These are phyloP conservation scores for Elsinoe perseae DNA, from an alignment of 2,329 filamentous ascomycete species.

Conservation along the genomic window DNA sequence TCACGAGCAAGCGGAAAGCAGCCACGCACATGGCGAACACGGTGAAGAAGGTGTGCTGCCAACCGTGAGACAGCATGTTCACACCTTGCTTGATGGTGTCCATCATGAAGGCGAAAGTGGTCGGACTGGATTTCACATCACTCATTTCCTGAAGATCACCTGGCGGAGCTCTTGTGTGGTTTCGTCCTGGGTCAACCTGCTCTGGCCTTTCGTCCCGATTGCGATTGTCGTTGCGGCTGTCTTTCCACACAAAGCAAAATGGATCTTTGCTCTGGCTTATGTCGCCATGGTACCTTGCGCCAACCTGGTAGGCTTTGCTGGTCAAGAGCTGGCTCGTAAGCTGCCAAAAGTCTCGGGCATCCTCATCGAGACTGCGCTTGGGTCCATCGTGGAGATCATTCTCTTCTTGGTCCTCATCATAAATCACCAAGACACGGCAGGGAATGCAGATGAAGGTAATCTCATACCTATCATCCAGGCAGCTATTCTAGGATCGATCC, in stretches of 20 bases:
- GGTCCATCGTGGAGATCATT: constrained; percentile 71
- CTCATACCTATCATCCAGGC: constrained; percentile 59
- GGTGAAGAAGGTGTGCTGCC: constrained; percentile 2
- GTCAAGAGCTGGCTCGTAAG: constrained; percentile 64
- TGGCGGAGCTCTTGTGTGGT: constrained; percentile 39
- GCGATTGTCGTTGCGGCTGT: constrained; percentile 42
- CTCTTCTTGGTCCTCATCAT: constrained; percentile 62
- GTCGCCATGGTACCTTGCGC: constrained; percentile 45
- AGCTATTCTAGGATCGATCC: constrained; percentile 74
- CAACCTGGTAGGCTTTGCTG: constrained; percentile 52
- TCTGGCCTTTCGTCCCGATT: constrained; percentile 44
- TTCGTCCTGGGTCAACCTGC: constrained; percentile 41
- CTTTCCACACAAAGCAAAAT: constrained; percentile 33
- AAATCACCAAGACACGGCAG: not conserved
- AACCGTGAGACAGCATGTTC: constrained; percentile 3
- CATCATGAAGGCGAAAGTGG: constrained; percentile 42
- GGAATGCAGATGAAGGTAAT: constrained; percentile 26
- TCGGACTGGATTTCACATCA: constrained; percentile 37
- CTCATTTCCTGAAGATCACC: constrained; percentile 38
- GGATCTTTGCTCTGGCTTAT: constrained; percentile 43
- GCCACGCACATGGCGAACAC: not conserved
- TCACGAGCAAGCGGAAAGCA: constrained; percentile 1
- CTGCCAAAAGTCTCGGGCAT: constrained; percentile 64
- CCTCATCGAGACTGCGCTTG: constrained; percentile 46
- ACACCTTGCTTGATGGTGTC: constrained; percentile 21